Conservation (phyloP, 2,329 filamentous ascomycete species). For the Arthroderma sp. region DNA sequence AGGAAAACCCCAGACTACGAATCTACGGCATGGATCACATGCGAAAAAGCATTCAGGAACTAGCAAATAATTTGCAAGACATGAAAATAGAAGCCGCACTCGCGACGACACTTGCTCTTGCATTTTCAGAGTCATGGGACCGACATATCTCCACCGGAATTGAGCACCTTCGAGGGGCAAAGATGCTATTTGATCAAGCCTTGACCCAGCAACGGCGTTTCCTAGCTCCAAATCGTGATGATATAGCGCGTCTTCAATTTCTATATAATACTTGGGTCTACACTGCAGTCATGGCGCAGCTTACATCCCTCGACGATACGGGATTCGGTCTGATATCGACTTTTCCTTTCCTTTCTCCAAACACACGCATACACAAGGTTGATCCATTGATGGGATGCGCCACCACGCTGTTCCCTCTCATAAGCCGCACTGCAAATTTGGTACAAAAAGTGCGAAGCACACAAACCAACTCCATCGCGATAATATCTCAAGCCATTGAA, state of each 20-base stretch:
- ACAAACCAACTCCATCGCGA: constrained; percentile 44
- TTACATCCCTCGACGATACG: constrained; percentile 50
- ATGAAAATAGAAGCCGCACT: constrained; percentile 54
- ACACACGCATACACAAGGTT: constrained; percentile 40
- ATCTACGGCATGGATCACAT: constrained; percentile 57
- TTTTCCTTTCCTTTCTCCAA: constrained; percentile 25
- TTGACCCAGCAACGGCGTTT: constrained; percentile 31
- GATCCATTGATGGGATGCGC: constrained; percentile 61
- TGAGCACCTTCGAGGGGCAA: constrained; percentile 55
- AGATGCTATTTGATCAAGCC: constrained; percentile 48
- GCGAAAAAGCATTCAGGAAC: constrained; percentile 47
- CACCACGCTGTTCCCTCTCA: constrained; percentile 53
- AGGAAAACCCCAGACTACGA: constrained; percentile 43
- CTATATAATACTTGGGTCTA: constrained; percentile 61
- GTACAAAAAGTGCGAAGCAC: constrained; percentile 48
- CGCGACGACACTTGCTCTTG: constrained; percentile 55
- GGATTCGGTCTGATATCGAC: constrained; percentile 36
- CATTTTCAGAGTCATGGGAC: constrained; percentile 61
- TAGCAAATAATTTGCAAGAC: constrained; percentile 47
- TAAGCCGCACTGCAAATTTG: constrained; percentile 52
- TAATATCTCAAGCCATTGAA: constrained; percentile 49
- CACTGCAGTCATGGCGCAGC: constrained; percentile 57
- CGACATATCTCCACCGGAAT: constrained; percentile 56
- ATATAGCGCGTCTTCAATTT: constrained; percentile 44
- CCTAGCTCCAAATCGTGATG: constrained; percentile 6